These are phyloP conservation scores for Fistulifera pelliculosa DNA, from an alignment of 108 stramenopile species.

Conservation along the genomic window DNA sequence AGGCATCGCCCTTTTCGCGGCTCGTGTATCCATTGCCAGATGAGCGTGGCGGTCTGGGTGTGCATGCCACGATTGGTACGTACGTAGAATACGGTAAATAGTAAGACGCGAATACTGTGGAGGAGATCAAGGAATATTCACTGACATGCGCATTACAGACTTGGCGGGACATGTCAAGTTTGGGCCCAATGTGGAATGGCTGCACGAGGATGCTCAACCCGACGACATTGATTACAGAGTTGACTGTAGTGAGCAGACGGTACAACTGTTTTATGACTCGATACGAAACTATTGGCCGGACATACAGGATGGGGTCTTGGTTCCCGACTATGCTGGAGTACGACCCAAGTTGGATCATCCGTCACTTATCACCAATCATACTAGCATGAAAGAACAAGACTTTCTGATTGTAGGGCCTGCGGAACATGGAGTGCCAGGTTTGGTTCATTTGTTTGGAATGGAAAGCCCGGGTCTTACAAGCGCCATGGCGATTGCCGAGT, in stretches of 20 bases:
- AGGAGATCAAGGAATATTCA: too few species aligned
- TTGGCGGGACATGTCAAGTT: conserved; percentile 52
- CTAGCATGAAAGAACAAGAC: conserved; percentile 25
- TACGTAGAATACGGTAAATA: too few species aligned
- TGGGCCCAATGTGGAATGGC: conserved; percentile 84
- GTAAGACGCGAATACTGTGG: too few species aligned
- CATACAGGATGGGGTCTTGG: conserved; percentile 34
- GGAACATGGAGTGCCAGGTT: conserved; percentile 55
- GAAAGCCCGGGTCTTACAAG: conserved; percentile 85
- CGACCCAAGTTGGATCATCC: conserved; percentile 79
- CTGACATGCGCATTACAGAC: conserved; percentile 16
- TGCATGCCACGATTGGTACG: conserved; percentile 64
- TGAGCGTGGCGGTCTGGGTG: conserved; percentile 62
- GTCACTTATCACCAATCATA: conserved; percentile 1
- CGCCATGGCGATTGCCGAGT: conserved; percentile 62
- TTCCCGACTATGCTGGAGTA: conserved; percentile 72
- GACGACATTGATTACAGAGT: conserved; percentile 37
- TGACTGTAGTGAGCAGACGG: conserved; percentile 34
- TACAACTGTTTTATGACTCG: conserved; percentile 47
- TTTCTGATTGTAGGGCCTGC: conserved; percentile 48
- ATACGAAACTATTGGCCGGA: conserved; percentile 75
- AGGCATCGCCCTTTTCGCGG: conserved; percentile 48
- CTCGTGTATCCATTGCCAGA: conserved; percentile 81
- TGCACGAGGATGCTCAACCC: conserved; percentile 28
- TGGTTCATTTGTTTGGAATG: conserved; percentile 69